Conservation (phyloP, 2,329 filamentous ascomycete species). For the Lizonia empirigonia region DNA sequence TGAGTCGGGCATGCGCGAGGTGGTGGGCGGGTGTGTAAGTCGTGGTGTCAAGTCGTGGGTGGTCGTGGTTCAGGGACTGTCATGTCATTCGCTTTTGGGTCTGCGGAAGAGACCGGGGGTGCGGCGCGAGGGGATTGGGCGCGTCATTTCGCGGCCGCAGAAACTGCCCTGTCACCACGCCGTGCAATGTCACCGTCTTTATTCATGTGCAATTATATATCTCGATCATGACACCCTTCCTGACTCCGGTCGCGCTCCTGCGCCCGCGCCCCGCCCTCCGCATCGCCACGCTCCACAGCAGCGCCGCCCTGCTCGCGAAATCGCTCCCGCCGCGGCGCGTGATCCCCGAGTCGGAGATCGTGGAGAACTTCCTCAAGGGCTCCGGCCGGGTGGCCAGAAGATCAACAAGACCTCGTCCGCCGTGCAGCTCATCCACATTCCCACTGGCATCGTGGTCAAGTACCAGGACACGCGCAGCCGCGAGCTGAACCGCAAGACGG, state of each 20-base stretch:
- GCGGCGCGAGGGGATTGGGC: slow-evolving; percentile 17
- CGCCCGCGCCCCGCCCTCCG: slow-evolving; percentile 23
- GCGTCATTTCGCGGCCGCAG: slow-evolving; percentile 1
- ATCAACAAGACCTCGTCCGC: slow-evolving; percentile 99
- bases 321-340: slow-evolving; percentile 71
- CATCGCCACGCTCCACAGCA: slow-evolving; percentile 17
- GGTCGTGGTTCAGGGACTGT: slow-evolving; percentile 7
- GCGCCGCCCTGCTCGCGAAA: slow-evolving; percentile 23
- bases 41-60: slow-evolving; percentile 1
- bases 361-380: slow-evolving; percentile 86
- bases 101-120: slow-evolving; percentile 15
- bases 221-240: slow-evolving; percentile 20
- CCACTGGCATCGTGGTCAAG: slow-evolving; percentile 92
- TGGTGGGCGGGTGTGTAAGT: background rate
- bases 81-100: slow-evolving; percentile 17
- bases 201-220: slow-evolving; percentile 24
- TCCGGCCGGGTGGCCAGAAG: slow-evolving; percentile 94
- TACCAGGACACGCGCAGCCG: slow-evolving; percentile 89
- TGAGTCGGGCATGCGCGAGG: slow-evolving; percentile 38
- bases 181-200: too few relatives aligned
- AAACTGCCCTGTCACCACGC: too few relatives aligned
- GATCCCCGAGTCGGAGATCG: slow-evolving; percentile 78
- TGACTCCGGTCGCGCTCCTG: slow-evolving; percentile 7
- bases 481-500: slow-evolving; percentile 84
- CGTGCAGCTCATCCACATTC: slow-evolving; percentile 87